Percentiles rank a stretch among this genome's conserved stretches.
Conservation (phyloP, 495 filamentous ascomycete genomes). For the Astrothelium subdiscretum region DNA sequence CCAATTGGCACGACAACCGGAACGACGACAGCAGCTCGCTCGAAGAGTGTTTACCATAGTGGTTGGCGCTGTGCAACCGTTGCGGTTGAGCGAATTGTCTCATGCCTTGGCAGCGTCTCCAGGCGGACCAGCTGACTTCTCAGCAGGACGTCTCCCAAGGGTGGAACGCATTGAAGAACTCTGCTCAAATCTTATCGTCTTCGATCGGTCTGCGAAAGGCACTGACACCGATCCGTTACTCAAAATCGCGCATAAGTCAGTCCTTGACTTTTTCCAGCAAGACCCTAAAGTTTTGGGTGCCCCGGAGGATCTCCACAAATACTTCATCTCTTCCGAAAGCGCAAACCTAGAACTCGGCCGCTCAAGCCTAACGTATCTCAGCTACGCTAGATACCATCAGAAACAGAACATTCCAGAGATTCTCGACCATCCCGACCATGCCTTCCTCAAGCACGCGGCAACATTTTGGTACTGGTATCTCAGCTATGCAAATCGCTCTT, state of each 20-base stretch:
- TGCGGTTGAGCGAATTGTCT: slow-evolving; percentile 16
- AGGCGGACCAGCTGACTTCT: slow-evolving; percentile 1
- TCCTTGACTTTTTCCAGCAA: slow-evolving; percentile 22
- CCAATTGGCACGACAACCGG: not conserved
- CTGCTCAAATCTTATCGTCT: slow-evolving; percentile 12
- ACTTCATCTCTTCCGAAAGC: slow-evolving; percentile 13
- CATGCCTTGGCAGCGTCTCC: slow-evolving; percentile 14
- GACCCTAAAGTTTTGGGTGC: slow-evolving; percentile 13
- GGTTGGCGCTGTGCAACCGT: slow-evolving; percentile 12
- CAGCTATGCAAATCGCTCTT: not conserved
- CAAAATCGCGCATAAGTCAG: slow-evolving; percentile 21
- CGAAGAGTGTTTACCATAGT: slow-evolving; percentile 20
- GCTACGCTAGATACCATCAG: slow-evolving; percentile 18
- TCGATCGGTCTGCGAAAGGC: slow-evolving; percentile 13
- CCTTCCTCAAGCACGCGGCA: slow-evolving; percentile 21
- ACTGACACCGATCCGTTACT: slow-evolving; percentile 16
- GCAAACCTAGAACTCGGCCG: slow-evolving; percentile 18
- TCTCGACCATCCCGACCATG: slow-evolving; percentile 13
- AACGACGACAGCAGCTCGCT: slow-evolving; percentile 12
- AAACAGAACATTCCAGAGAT: slow-evolving; percentile 9
- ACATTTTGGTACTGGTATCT: slow-evolving; percentile 22
- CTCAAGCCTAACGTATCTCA: slow-evolving; percentile 19
- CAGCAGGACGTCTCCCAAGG: slow-evolving; percentile 5
- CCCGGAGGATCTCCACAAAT: slow-evolving; percentile 15
- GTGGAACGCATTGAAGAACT: slow-evolving; percentile 19